Conservation (phyloP, 345 rosid species). For the Eucalyptus cladocalyx region DNA sequence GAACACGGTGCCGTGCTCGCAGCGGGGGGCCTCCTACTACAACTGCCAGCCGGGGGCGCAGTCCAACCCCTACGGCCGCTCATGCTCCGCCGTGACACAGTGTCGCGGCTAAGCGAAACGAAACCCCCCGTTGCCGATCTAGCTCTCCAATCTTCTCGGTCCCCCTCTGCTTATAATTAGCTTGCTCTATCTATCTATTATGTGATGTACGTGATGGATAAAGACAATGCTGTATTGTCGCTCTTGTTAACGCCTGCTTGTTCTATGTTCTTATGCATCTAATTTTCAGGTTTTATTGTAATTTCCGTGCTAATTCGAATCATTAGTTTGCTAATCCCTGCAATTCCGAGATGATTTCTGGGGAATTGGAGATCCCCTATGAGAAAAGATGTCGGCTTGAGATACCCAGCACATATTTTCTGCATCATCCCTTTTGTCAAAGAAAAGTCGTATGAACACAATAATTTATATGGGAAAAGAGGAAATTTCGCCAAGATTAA, state of each 20-base stretch:
- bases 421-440: background rate
- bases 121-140: background rate
- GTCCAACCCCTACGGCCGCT: conserved; percentile 76
- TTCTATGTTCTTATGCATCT: background rate
- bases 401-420: background rate
- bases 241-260: background rate
- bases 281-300: background rate
- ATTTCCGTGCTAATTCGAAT: background rate
- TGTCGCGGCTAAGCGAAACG: conserved; percentile 37
- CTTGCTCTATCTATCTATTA: background rate
- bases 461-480: background rate
- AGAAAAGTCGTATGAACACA: background rate
- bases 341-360: background rate
- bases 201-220: background rate
- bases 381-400: background rate
- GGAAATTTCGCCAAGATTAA: background rate
- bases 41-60: conserved; percentile 50
- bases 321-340: background rate
- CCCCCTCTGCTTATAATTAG: background rate
- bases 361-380: background rate
- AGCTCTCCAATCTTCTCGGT: no score
- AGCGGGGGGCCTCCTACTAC: conserved; percentile 81
- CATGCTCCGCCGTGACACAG: conserved; percentile 62
- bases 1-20: conserved; percentile 66
- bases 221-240: background rate